Conservation (phyloP, 2,329 filamentous ascomycete species). For the Eutypella sp. region DNA sequence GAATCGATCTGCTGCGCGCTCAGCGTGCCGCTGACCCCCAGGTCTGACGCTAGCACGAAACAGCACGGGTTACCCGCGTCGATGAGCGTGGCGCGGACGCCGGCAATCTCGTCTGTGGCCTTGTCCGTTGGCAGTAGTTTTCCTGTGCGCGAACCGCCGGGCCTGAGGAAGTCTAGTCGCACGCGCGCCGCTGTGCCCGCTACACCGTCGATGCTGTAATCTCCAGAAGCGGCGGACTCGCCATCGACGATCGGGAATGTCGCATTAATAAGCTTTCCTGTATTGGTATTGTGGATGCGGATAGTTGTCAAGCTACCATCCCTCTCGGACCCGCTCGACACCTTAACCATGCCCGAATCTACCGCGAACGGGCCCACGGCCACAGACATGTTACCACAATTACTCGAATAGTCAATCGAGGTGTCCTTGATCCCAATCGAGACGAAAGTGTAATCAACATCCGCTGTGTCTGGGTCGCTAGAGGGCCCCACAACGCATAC, state of each 20-base stretch:
- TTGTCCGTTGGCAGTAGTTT: conserved; percentile 34
- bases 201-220: conserved; percentile 36
- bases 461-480: conserved; percentile 21
- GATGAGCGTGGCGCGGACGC: conserved; percentile 31
- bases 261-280: conserved; percentile 29
- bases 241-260: conserved; percentile 28
- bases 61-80: conserved; percentile 39
- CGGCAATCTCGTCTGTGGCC: conserved; percentile 25
- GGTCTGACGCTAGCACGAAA: conserved; percentile 30
- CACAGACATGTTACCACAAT: conserved; percentile 57
- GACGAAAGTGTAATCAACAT: conserved; percentile 33
- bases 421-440: conserved; percentile 50
- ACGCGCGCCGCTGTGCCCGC: conserved; percentile 30
- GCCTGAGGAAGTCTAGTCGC: conserved; percentile 33
- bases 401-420: conserved; percentile 51
- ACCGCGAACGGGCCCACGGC: conserved; percentile 52
- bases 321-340: background rate
- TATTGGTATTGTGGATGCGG: conserved; percentile 29
- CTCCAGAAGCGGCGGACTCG: conserved; percentile 21
- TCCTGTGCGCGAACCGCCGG: conserved; percentile 37
- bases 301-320: conserved; percentile 15
- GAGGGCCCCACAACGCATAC: conserved; percentile 60
- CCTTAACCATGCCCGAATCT: background rate
- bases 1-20: conserved; percentile 27
- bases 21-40: conserved; percentile 20